Conservation (phyloP, 2,329 filamentous ascomycete species). For the Apiospora kogelbergensis region DNA sequence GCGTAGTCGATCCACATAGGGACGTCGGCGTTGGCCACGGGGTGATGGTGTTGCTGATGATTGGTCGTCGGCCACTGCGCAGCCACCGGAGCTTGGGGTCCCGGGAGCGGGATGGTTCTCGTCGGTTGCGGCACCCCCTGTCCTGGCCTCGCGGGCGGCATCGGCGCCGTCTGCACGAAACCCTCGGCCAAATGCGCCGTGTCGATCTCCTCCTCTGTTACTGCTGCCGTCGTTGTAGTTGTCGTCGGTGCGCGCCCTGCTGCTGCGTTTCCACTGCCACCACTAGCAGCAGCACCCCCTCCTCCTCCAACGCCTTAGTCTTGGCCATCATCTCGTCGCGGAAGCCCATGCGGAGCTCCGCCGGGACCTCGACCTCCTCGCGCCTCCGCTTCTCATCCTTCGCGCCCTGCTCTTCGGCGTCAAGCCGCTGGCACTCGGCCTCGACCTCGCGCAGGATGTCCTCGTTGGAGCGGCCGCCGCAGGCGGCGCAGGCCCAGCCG, state of each 20-base stretch:
- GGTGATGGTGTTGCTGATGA: constrained; percentile 16
- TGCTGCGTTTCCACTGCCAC: constrained; percentile 13
- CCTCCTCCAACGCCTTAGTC: constrained; percentile 21
- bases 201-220: constrained; percentile 1
- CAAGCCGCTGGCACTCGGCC: constrained; percentile 37
- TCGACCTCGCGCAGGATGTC: constrained; percentile 74
- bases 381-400: constrained; percentile 10
- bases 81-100: constrained; percentile 20
- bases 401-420: constrained; percentile 34
- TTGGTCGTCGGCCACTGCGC: constrained; percentile 21
- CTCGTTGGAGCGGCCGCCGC: constrained; percentile 66
- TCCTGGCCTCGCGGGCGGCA: constrained; percentile 22
- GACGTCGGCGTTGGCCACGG: constrained; percentile 48
- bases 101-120: constrained; percentile 26
- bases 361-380: constrained; percentile 50
- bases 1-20: constrained; percentile 78
- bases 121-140: constrained; percentile 29
- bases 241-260: constrained; percentile 8
- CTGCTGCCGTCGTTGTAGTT: not conserved
- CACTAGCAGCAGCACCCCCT: constrained; percentile 13
- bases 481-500: constrained; percentile 68
- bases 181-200: constrained; percentile 51
- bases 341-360: constrained; percentile 66
- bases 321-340: constrained; percentile 64
- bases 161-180: constrained; percentile 52